A percentile compares a stretch with the other conserved stretches of the same genome.
Evolutionary conservation across 164 flowering plant genomes (phyloP).

Genomic region (Piper longum): DNA sequence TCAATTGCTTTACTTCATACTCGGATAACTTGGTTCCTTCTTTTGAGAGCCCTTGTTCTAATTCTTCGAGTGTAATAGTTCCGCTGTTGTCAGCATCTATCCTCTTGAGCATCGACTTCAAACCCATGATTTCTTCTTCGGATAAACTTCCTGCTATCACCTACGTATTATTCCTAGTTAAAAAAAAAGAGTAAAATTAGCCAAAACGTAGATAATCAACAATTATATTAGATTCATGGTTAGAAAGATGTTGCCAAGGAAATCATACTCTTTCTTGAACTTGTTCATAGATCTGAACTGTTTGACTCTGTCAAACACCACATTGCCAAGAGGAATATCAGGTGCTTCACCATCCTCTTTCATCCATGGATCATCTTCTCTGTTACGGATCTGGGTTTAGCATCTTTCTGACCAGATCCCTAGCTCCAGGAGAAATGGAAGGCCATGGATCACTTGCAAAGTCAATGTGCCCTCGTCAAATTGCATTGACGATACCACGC

Average conservation of each 20-base stretch:
- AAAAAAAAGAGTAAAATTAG: background rate
- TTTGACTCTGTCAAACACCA: slow-evolving; percentile 72
- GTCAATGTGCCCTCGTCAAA: slow-evolving; percentile 58
- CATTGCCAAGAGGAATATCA: slow-evolving; percentile 88
- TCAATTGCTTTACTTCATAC: slow-evolving; percentile 66
- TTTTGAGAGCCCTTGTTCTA: slow-evolving; percentile 71
- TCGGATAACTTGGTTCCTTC: slow-evolving; percentile 87
- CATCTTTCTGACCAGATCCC: slow-evolving; percentile 82
- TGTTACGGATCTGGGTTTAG: slow-evolving; percentile 66
- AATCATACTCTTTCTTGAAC: slow-evolving; percentile 78
- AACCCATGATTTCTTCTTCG: slow-evolving; percentile 91
- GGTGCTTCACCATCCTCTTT: slow-evolving; percentile 99
- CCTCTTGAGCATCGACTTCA: slow-evolving; percentile 81
- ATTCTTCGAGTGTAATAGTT: slow-evolving; percentile 83
- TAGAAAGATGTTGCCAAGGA: background rate
- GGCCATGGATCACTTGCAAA: slow-evolving; percentile 88
- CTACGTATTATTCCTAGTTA: slow-evolving; percentile 14
- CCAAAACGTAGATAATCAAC: background rate
- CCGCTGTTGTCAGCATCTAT: slow-evolving; percentile 89
- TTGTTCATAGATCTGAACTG: slow-evolving; percentile 95
- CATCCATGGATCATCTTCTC: slow-evolving; percentile 96
- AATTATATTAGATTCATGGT: background rate
- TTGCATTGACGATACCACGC: slow-evolving; percentile 79
- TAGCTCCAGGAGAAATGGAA: slow-evolving; percentile 61
- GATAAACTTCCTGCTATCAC: slow-evolving; percentile 91